Conservation (phyloP, 345 rosid species). For the Draba incana region DNA sequence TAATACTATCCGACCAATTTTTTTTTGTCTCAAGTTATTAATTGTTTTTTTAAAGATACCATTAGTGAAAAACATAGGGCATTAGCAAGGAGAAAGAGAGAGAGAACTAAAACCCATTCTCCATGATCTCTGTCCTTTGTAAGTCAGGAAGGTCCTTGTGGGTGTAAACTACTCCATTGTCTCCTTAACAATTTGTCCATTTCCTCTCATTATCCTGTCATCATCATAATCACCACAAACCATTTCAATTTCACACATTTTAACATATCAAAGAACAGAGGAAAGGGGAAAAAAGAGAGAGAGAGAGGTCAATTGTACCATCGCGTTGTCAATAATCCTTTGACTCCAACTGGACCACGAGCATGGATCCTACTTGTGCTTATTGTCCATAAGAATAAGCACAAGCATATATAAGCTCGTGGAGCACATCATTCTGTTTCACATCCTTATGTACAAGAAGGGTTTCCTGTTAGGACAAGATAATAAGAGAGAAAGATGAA, state of each 20-base stretch:
- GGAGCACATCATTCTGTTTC: slow-evolving; percentile 57
- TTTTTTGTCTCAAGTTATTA: too few species aligned
- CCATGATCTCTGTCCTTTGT: slow-evolving; percentile 27
- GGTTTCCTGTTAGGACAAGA: slow-evolving; percentile 67
- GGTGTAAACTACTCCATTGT: slow-evolving; percentile 69
- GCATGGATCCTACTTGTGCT: slow-evolving; percentile 98
- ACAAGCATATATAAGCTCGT: slow-evolving; percentile 53
- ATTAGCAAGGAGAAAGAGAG: slow-evolving; percentile 12
- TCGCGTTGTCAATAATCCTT: slow-evolving; percentile 91
- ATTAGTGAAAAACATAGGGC: slow-evolving; percentile 19
- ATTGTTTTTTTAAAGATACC: too few species aligned
- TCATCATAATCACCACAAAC: slow-evolving; percentile 27
- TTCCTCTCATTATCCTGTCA: slow-evolving; percentile 90
- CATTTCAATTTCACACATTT: slow-evolving; percentile 3
- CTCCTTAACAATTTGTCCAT: slow-evolving; percentile 94
- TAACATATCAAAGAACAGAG: slow-evolving; percentile 13
- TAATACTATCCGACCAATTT: too few species aligned
- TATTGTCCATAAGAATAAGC: too few species aligned
- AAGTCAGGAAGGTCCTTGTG: slow-evolving; percentile 63
- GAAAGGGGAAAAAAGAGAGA: neutral
- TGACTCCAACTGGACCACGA: slow-evolving; percentile 98
- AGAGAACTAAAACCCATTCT: slow-evolving; percentile 34
- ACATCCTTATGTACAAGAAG: slow-evolving; percentile 92
- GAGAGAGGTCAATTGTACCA: slow-evolving; percentile 53
- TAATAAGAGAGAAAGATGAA: slow-evolving; percentile 15